Percentiles rank a stretch among this genome's conserved stretches.
Conservation (phyloP, 108 stramenopile genomes). For the Nitzschia sp. region DNA sequence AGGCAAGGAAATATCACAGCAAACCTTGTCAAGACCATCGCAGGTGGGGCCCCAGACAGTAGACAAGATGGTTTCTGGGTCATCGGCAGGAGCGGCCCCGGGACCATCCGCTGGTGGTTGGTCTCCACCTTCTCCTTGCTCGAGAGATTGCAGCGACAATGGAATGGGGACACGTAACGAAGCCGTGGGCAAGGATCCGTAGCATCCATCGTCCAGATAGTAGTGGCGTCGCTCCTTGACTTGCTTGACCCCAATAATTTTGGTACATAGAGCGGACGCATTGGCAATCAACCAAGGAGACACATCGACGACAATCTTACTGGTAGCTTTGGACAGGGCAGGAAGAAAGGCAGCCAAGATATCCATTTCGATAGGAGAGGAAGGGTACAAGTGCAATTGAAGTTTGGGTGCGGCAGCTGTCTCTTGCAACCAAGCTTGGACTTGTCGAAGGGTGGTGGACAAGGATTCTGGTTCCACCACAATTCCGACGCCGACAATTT, state of each 20-base stretch:
- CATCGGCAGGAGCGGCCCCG: background rate
- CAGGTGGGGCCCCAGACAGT: conserved; percentile 62
- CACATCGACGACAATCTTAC: conserved; percentile 31
- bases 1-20: conserved; percentile 33
- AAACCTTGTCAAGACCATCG: conserved; percentile 52
- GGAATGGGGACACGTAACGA: conserved; percentile 22
- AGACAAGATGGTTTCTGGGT: conserved; percentile 7
- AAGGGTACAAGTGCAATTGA: conserved; percentile 1
- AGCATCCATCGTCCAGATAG: conserved; percentile 59
- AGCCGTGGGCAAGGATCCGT: conserved; percentile 40
- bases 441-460: background rate
- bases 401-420: background rate
- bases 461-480: background rate
- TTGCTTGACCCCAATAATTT: conserved; percentile 47
- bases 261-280: conserved; percentile 45
- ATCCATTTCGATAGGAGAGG: too few species aligned
- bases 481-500: conserved; percentile 5
- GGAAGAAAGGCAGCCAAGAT: background rate
- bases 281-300: conserved; percentile 31
- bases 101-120: too few species aligned
- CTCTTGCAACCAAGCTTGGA: background rate
- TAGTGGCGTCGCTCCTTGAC: conserved; percentile 23
- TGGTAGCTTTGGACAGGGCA: too few species aligned
- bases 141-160: conserved; percentile 2
- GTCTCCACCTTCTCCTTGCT: background rate